Percentiles rank a stretch among this genome's conserved stretches.
phyloP scores from a whole-genome alignment of 768 basidiomycete genomes.

The Coprinopsis marcescibilis region DNA sequence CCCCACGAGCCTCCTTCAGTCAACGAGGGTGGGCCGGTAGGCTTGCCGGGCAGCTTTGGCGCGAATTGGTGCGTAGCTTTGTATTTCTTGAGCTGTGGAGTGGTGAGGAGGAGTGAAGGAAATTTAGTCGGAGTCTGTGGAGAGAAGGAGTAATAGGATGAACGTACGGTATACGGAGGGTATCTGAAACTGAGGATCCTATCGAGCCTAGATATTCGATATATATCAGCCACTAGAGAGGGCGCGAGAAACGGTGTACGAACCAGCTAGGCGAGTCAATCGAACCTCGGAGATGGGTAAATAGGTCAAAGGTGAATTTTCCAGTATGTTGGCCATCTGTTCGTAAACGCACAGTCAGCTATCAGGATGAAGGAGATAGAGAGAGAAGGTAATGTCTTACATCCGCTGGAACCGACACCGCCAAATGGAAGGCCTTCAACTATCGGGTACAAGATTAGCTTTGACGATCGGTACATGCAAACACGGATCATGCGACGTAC shows the following conservation, averaged over 20 bases:
- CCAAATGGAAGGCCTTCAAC: constrained; percentile 69
- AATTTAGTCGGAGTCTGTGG: not conserved
- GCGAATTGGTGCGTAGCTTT: constrained; percentile 23
- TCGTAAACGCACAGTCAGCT: not conserved
- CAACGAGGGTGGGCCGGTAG: constrained; percentile 32
- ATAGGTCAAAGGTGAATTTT: constrained; percentile 70
- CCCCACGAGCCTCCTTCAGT: constrained; percentile 24
- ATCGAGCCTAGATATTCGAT: constrained; percentile 39
- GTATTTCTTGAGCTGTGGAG: constrained; percentile 25
- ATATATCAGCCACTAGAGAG: not conserved
- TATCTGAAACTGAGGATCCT: constrained; percentile 45
- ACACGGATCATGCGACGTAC: constrained; percentile 28
- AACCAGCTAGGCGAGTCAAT: constrained; percentile 57
- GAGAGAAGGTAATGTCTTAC: constrained; percentile 34
- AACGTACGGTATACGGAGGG: constrained; percentile 51
- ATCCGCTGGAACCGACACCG: constrained; percentile 66
- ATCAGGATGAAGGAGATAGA: not conserved
- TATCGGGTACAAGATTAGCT: constrained; percentile 15
- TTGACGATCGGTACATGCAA: not conserved
- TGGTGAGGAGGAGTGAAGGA: not conserved
- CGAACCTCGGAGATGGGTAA: constrained; percentile 67
- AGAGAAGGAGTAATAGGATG: no score
- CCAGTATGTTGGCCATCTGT: constrained; percentile 68
- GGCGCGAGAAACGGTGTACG: constrained; percentile 13
- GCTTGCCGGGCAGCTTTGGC: constrained; percentile 38